Percentiles rank a stretch among this genome's conserved stretches.
phyloP scores from a whole-genome alignment of 2,329 filamentous ascomycete species.

The Alternaria solani region DNA sequence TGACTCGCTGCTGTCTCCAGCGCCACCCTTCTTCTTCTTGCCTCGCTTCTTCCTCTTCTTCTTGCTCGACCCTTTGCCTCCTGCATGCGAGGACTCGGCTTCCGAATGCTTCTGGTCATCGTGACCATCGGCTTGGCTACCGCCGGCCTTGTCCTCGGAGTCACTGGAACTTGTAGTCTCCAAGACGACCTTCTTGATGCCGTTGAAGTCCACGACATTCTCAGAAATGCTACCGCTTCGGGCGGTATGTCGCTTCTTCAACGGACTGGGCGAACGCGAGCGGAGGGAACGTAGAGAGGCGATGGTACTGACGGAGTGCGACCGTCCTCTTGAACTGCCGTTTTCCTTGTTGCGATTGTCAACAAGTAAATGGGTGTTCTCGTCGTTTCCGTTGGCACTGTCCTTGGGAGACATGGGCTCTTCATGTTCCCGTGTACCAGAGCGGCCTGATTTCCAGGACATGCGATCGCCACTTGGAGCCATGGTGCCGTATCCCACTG shows the following conservation, averaged over 20 bases:
- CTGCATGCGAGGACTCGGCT: slow-evolving; percentile 29
- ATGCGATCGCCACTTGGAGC: slow-evolving; percentile 35
- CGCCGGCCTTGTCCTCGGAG: slow-evolving; percentile 35
- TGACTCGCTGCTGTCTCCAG: slow-evolving; percentile 38
- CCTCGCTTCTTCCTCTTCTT: slow-evolving; percentile 50
- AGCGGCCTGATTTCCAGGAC: slow-evolving; percentile 39
- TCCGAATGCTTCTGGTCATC: slow-evolving; percentile 34
- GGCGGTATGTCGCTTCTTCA: slow-evolving; percentile 59
- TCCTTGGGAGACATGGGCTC: slow-evolving; percentile 38
- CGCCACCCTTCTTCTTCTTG: slow-evolving; percentile 48
- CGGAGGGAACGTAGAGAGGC: slow-evolving; percentile 40
- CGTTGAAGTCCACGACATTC: slow-evolving; percentile 76
- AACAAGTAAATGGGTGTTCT: slow-evolving; percentile 27
- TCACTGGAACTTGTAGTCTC: slow-evolving; percentile 70
- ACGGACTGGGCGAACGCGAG: slow-evolving; percentile 35
- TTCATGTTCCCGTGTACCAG: slow-evolving; percentile 21
- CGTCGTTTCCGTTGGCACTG: slow-evolving; percentile 17
- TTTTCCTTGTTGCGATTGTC: slow-evolving; percentile 22
- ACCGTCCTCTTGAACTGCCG: slow-evolving; percentile 13
- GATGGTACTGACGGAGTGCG: slow-evolving; percentile 44
- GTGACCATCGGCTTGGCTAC: slow-evolving; percentile 30
- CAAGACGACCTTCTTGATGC: slow-evolving; percentile 77
- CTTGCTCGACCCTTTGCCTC: slow-evolving; percentile 35
- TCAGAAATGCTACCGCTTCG: slow-evolving; percentile 82
- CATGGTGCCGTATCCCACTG: slow-evolving; percentile 56